These are phyloP conservation scores for Neurospora intermedia DNA, from an alignment of 495 filamentous ascomycete genomes.

Conservation along the genomic window DNA sequence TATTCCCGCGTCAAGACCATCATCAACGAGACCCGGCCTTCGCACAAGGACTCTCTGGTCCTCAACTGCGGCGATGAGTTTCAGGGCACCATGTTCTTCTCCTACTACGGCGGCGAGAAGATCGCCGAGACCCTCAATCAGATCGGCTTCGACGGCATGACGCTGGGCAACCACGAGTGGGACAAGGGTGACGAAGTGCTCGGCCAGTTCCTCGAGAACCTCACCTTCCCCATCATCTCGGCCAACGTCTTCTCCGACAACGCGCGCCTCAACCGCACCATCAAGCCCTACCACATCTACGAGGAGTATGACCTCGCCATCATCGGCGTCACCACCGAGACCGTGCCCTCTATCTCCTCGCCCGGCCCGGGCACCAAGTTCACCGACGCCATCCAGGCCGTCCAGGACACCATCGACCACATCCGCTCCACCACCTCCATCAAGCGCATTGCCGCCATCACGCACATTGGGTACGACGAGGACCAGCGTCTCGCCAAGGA, in stretches of 20 bases:
- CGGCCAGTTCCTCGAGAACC: conserved; percentile 41
- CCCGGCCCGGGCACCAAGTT: conserved; percentile 42
- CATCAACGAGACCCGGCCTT: conserved; percentile 37
- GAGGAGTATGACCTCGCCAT: conserved; percentile 43
- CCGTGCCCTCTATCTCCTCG: conserved; percentile 39
- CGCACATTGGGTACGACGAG: conserved; percentile 49
- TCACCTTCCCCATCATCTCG: conserved; percentile 48
- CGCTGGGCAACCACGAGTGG: conserved; percentile 51
- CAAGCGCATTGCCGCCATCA: conserved; percentile 45
- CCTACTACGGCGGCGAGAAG: conserved; percentile 49
- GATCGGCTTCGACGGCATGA: conserved; percentile 48
- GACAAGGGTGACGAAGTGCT: conserved; percentile 41
- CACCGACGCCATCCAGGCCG: conserved; percentile 34
- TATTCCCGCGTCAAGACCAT: conserved; percentile 45
- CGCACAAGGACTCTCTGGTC: conserved; percentile 41
- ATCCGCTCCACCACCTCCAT: conserved; percentile 39
- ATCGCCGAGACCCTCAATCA: conserved; percentile 51
- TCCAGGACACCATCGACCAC: conserved; percentile 42
- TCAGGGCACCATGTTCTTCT: conserved; percentile 50
- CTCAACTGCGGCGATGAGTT: conserved; percentile 51
- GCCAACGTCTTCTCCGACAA: conserved; percentile 44
- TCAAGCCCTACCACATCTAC: conserved; percentile 49
- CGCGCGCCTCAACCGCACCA: conserved; percentile 36
- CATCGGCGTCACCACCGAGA: conserved; percentile 47
- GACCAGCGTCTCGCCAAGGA: conserved; percentile 42